Conservation (phyloP, 257 asterid species). For the Solanum okadae region DNA sequence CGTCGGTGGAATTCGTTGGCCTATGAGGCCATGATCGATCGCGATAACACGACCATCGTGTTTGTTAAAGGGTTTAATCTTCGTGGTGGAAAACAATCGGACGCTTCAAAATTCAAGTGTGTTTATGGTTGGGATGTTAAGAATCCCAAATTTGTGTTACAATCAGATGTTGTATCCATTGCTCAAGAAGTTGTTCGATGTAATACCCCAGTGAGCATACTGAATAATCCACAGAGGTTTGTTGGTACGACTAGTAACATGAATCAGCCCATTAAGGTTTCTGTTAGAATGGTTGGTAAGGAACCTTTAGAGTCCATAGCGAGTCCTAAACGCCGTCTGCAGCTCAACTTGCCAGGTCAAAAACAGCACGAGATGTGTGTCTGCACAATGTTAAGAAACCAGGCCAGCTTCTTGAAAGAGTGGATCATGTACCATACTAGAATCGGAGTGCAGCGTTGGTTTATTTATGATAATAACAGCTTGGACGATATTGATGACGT, state of each 20-base stretch:
- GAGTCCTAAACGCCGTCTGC: slow-evolving; percentile 6
- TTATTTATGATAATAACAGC: slow-evolving; percentile 67
- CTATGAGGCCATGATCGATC: slow-evolving; percentile 57
- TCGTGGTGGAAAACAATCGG: slow-evolving; percentile 41
- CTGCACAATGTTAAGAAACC: slow-evolving; percentile 78
- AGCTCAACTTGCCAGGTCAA: not conserved
- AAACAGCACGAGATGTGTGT: slow-evolving; percentile 48
- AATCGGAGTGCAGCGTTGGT: slow-evolving; percentile 59
- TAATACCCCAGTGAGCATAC: slow-evolving; percentile 41
- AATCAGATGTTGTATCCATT: slow-evolving; percentile 36
- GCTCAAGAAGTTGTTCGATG: slow-evolving; percentile 80
- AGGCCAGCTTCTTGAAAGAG: slow-evolving; percentile 50
- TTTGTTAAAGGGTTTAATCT: slow-evolving; percentile 75
- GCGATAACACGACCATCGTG: slow-evolving; percentile 58
- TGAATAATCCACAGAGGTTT: slow-evolving; percentile 8
- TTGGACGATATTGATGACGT: slow-evolving; percentile 31
- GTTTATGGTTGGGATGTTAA: slow-evolving; percentile 46
- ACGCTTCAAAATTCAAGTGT: slow-evolving; percentile 50
- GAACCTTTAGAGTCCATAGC: slow-evolving; percentile 39
- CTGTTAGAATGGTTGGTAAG: slow-evolving; percentile 35
- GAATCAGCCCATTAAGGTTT: slow-evolving; percentile 11
- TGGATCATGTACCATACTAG: slow-evolving; percentile 55
- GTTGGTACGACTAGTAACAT: not conserved
- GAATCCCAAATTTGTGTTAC: slow-evolving; percentile 11
- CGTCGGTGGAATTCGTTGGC: slow-evolving; percentile 55